phyloP scores from a whole-genome alignment of 345 rosid genomes.

The Balakata baccata region DNA sequence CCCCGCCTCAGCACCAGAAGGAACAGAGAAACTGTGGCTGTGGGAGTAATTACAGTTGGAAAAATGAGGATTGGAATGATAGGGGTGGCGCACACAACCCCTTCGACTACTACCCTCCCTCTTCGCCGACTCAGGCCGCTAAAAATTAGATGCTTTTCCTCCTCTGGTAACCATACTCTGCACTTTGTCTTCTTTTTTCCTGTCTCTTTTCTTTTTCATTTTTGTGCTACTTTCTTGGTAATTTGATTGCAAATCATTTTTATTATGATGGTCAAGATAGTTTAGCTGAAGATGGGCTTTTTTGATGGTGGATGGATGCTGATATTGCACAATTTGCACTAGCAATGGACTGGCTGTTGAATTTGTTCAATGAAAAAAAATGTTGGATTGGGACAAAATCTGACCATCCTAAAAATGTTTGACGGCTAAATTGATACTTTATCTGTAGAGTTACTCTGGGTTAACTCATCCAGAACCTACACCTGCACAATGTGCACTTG shows the following conservation, averaged over 20 bases:
- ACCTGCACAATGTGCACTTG: no score
- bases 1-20: not conserved
- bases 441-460: no score
- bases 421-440: no score
- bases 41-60: not conserved
- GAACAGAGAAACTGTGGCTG: not conserved
- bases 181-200: not conserved
- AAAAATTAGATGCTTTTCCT: conserved; percentile 40
- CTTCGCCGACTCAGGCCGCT: conserved; percentile 39
- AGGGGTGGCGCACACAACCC: conserved; percentile 39
- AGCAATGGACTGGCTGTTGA: not conserved
- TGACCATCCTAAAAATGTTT: no score
- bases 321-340: not conserved
- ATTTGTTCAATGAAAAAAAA: not conserved
- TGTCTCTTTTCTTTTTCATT: not conserved
- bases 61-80: conserved; percentile 34
- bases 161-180: conserved; percentile 39
- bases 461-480: no score
- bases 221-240: not conserved
- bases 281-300: not conserved
- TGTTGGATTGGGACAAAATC: not conserved
- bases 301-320: not conserved
- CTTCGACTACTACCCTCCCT: conserved; percentile 34
- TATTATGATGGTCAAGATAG: not conserved
- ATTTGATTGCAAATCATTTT: not conserved